Evolutionary conservation across 345 rosid species (phyloP), one percentile per base, ranked within the genome.

Genomic region (Murraya paniculata): DNA sequence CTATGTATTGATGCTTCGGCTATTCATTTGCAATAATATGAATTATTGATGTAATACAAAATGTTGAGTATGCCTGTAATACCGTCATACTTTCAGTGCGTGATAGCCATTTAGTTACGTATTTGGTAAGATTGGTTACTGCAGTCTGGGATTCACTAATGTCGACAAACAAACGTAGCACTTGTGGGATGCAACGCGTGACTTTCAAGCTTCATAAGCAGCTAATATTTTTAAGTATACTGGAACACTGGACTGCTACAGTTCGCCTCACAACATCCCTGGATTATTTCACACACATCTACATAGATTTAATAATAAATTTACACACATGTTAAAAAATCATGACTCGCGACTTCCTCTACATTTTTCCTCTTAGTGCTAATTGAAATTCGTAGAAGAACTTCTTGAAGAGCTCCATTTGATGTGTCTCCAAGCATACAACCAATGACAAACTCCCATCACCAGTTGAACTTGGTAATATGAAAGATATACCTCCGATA

Each of bases 221-320:
- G 50, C 4, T 41, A 41, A 11, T 41, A 41, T 41, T 41, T 11
- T 11, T 11, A 11, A 41, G 16, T 3, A 41, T 41, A 0, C 16
- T 41, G 16, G 16, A 41, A 41, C 50, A 50, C 22, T 5, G 19
- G 7, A 4, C 22, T 14, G 22, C 56, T 50, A 50, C 21, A 50
- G 22, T 50, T 16, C 5, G 16, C 50, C 3, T 41, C 50, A 41
- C 90, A 18, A 87, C 91, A 19, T 81, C 86, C 18, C 72, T 53
- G 1, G 86, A 86, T 64, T 18, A 82, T 19, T 81, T 83, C 2
- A 18, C 56, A 14, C 56, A 50, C 9, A 16, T 13, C 14, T 50
- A 16, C 2, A 50, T 11, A 50, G 6, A 5, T 41, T 11, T 11
- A 10, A 11, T 11, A 10, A 10, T 11, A 41, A 16, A 10, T 10